Evolutionary conservation across 768 basidiomycete species (phyloP).

Genomic region (Hortiboletus flavorubellus): DNA sequence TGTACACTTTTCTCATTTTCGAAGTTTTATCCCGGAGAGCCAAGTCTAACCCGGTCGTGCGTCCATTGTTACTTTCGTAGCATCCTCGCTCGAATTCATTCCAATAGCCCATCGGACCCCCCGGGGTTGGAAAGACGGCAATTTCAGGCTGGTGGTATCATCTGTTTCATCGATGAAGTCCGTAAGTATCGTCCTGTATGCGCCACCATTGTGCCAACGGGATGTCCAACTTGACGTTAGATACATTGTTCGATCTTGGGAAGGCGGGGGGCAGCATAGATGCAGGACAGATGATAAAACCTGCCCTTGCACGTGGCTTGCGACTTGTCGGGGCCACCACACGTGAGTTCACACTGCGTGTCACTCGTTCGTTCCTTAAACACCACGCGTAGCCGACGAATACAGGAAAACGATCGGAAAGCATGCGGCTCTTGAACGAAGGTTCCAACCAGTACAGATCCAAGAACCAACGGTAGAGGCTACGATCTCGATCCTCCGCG

Average conservation of each 20-base stretch:
- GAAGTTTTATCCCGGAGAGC: slow-evolving; percentile 82
- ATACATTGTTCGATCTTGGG: slow-evolving; percentile 82
- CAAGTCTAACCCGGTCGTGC: slow-evolving; percentile 87
- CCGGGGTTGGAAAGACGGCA: slow-evolving; percentile 92
- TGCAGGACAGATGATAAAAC: slow-evolving; percentile 92
- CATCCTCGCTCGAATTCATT: not conserved
- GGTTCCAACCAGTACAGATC: slow-evolving; percentile 87
- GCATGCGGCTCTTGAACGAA: slow-evolving; percentile 86
- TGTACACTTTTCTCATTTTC: not conserved
- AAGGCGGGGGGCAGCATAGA: slow-evolving; percentile 92
- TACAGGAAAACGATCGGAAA: slow-evolving; percentile 90
- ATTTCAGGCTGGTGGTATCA: slow-evolving; percentile 76
- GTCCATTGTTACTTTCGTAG: slow-evolving; percentile 21
- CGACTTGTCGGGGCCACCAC: slow-evolving; percentile 92
- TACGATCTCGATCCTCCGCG: slow-evolving; percentile 83
- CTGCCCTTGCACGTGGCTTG: slow-evolving; percentile 81
- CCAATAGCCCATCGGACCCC: slow-evolving; percentile 70
- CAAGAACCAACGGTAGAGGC: slow-evolving; percentile 86
- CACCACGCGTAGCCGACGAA: slow-evolving; percentile 55
- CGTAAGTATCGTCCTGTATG: slow-evolving; percentile 50
- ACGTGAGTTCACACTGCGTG: slow-evolving; percentile 42
- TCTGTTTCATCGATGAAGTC: slow-evolving; percentile 94
- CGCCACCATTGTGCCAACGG: not conserved
- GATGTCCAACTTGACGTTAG: slow-evolving; percentile 30
- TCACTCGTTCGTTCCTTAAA: not conserved